Base-by-base conservation (phyloP, 345 rosid genomes). In the Aegle marmelos region DNA sequence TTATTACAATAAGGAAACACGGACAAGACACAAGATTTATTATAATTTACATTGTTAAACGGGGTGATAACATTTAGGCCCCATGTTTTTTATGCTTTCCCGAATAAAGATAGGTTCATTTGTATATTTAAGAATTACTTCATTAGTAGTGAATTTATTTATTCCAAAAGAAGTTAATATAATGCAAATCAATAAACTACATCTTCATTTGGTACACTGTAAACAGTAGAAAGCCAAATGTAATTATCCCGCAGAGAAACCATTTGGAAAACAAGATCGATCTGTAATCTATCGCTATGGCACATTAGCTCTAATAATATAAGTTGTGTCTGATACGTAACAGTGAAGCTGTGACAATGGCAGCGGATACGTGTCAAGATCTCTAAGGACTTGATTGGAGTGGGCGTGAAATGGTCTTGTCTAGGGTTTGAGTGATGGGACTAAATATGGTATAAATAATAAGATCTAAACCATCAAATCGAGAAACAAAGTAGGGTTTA, bases 401-500 rank as follows among this genome's bases (percentile, higher is more conserved):
- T 77, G 21, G 41, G 70, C 27, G 66, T 50, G 72, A 21, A 27
- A 60, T 53, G 74, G 64, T 62, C 28, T 2, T 60, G 58, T 66
- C 78, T 33, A 68, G 48, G 78, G 39, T 33, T 76, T 27, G 41
- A 58, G 70, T 72, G 70, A 67, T 41, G 78, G 74, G 67, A 66
- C 77, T 65, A 77, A 59, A 69, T 61, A 31, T 41, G 75, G 74
- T 41, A 57, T 75, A 11, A 54, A 54, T 65, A 37, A 74, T 59
- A 37, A 65, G 6, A 68, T 58, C 79, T 60, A 74, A 74, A 80
- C 73, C 80, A 64, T 80, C 76, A 76, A 76, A 80, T 75, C 76
- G 33, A 57, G 67, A 41, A 45, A 61, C 70, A 31, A 37, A 69
- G 27, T 33, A 8, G 16, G 25, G 22, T 65, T 21, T 8, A 65